These are phyloP conservation scores for Pyrrhoderma noxium DNA, from an alignment of 1,284 basidiomycete species.

Conservation along the genomic window DNA sequence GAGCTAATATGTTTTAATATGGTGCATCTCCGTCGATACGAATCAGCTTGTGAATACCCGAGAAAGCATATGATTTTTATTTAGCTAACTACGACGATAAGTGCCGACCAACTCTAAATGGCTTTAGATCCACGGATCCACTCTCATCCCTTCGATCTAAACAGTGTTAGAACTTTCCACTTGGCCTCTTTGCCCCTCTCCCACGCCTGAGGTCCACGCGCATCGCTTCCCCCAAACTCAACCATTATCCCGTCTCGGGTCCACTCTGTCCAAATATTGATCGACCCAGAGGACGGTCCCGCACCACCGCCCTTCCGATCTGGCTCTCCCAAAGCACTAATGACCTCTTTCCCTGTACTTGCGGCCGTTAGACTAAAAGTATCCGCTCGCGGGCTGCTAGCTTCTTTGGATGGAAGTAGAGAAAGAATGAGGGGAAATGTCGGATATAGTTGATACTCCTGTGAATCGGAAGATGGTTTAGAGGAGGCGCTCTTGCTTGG, in stretches of 20 bases:
- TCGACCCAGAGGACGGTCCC: slow-evolving; percentile 74
- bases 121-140: no score
- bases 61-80: no score
- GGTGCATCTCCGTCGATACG: no score
- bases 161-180: slow-evolving; percentile 70
- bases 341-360: slow-evolving; percentile 72
- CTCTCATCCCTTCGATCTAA: slow-evolving; percentile 34
- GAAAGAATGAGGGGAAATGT: slow-evolving; percentile 39
- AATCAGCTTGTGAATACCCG: no score
- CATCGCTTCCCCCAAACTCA: slow-evolving; percentile 72
- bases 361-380: slow-evolving; percentile 39
- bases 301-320: slow-evolving; percentile 79
- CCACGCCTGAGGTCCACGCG: slow-evolving; percentile 76
- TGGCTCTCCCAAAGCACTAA: slow-evolving; percentile 71
- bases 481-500: slow-evolving; percentile 18
- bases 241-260: slow-evolving; percentile 71
- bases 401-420: slow-evolving; percentile 33
- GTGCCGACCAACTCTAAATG: no score
- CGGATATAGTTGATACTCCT: slow-evolving; percentile 49
- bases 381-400: slow-evolving; percentile 31
- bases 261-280: slow-evolving; percentile 91
- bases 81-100: no score
- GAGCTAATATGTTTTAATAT: no score
- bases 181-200: slow-evolving; percentile 72
- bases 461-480: slow-evolving; percentile 31